phyloP scores from a whole-genome alignment of 768 basidiomycete species.

The Bullera alba region DNA sequence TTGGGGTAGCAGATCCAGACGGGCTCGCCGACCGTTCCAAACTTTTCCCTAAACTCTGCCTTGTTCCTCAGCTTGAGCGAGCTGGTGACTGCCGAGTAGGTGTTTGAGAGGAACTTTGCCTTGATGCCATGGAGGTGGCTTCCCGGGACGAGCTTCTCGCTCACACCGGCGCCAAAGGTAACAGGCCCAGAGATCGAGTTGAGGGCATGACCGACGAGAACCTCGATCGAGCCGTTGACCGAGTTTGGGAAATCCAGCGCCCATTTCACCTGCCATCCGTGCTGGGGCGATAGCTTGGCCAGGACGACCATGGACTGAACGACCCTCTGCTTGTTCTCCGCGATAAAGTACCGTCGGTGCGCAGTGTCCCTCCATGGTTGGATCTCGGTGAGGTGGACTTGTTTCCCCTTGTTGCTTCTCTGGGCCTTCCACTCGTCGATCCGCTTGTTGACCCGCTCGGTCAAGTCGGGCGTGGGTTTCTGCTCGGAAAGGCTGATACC shows the following conservation, averaged over 20 bases:
- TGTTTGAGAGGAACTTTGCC: constrained; percentile 47
- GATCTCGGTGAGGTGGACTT: constrained; percentile 53
- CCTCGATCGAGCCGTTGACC: constrained; percentile 55
- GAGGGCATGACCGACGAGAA: constrained; percentile 52
- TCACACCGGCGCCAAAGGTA: constrained; percentile 49
- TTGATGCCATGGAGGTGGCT: constrained; percentile 45
- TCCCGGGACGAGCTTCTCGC: constrained; percentile 39
- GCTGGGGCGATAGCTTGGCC: constrained; percentile 50
- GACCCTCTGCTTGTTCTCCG: constrained; percentile 47
- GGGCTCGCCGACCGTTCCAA: constrained; percentile 23
- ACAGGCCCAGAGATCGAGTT: constrained; percentile 48
- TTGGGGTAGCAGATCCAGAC: constrained; percentile 31
- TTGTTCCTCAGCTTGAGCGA: constrained; percentile 46
- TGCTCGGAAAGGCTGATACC: constrained; percentile 49
- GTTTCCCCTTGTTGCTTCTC: constrained; percentile 52
- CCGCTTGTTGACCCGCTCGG: constrained; percentile 52
- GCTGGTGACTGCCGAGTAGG: constrained; percentile 47
- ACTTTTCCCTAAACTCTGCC: constrained; percentile 49
- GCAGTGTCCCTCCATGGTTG: constrained; percentile 56
- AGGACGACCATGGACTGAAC: constrained; percentile 54
- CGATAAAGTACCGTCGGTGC: constrained; percentile 58
- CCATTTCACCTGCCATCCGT: constrained; percentile 55
- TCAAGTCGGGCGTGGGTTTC: constrained; percentile 50
- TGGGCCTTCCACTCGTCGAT: constrained; percentile 55
- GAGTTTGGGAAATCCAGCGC: constrained; percentile 54